These are phyloP conservation scores for Canavalia gladiata DNA, from an alignment of 306 rosid genomes.

Conservation along the genomic window DNA sequence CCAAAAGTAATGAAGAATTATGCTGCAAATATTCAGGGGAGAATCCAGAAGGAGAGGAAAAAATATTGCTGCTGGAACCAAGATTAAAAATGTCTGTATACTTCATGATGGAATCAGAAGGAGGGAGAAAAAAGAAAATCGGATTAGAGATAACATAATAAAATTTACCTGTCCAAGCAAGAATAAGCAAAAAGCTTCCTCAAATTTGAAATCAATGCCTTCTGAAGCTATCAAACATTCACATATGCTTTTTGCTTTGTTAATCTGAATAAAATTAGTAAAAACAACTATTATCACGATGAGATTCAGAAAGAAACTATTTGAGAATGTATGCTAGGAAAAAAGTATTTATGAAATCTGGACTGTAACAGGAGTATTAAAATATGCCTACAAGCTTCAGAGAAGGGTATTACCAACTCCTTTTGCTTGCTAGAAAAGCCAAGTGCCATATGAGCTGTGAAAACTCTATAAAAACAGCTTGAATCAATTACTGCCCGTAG, in stretches of 20 bases:
- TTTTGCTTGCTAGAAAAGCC: slow-evolving; percentile 88
- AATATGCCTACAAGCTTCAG: slow-evolving; percentile 47
- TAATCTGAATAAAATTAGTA: slow-evolving; percentile 65
- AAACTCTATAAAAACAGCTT: slow-evolving; percentile 77
- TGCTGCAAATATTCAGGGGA: slow-evolving; percentile 19
- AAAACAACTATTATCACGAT: slow-evolving; percentile 30
- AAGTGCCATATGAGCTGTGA: slow-evolving; percentile 83
- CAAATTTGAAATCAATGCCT: slow-evolving; percentile 86
- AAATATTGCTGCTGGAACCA: slow-evolving; percentile 46
- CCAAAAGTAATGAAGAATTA: slow-evolving; percentile 39
- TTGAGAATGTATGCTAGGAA: slow-evolving; percentile 21
- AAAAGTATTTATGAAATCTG: slow-evolving; percentile 8
- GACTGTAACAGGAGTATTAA: slow-evolving; percentile 21
- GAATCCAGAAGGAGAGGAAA: slow-evolving; percentile 21
- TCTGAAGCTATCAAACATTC: slow-evolving; percentile 90
- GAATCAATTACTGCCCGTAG: slow-evolving; percentile 85
- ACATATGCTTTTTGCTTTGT: slow-evolving; percentile 77
- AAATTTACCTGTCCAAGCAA: slow-evolving; percentile 84
- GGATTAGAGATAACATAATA: slow-evolving; percentile 30
- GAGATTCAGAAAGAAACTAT: slow-evolving; percentile 32
- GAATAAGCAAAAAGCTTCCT: slow-evolving; percentile 80
- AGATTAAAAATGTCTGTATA: slow-evolving; percentile 38
- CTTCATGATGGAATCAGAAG: slow-evolving; percentile 35
- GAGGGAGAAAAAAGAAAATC: too few species aligned
- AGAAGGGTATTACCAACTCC: slow-evolving; percentile 74